These are phyloP conservation scores for Solanum habrochaites DNA, from an alignment of 257 asterid species.

Conservation along the genomic window DNA sequence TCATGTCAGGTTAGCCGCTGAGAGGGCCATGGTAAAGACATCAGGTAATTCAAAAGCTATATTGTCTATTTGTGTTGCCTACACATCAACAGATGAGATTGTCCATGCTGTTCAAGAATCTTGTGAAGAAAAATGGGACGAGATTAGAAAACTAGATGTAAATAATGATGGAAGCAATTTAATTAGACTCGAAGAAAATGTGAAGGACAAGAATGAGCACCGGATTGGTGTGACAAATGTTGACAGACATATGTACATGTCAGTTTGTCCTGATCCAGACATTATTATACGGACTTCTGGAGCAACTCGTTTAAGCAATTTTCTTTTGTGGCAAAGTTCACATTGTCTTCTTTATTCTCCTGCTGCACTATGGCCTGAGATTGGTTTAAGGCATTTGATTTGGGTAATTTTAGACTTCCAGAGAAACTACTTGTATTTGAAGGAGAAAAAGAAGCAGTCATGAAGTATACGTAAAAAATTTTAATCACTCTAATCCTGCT, in stretches of 20 bases:
- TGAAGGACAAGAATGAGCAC: constrained; percentile 5
- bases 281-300: constrained; percentile 68
- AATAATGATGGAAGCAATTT: constrained; percentile 10
- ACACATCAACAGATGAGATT: constrained; percentile 76
- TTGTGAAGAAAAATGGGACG: constrained; percentile 31
- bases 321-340: constrained; percentile 81
- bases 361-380: constrained; percentile 59
- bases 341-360: constrained; percentile 55
- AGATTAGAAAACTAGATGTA: neutral
- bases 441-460: constrained; percentile 30
- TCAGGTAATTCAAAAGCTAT: constrained; percentile 39
- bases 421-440: constrained; percentile 30
- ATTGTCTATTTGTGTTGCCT: constrained; percentile 65
- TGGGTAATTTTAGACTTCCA: constrained; percentile 53
- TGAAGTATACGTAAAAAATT: neutral
- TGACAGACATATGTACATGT: constrained; percentile 58
- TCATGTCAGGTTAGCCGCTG: constrained; percentile 48
- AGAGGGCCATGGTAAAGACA: constrained; percentile 59
- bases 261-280: constrained; percentile 64
- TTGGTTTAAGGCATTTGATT: constrained; percentile 59
- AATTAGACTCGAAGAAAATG: neutral
- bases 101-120: constrained; percentile 45
- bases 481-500: neutral
- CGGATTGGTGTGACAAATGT: constrained; percentile 26
- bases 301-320: constrained; percentile 76